These are phyloP conservation scores for Telopea speciosissima DNA, from an alignment of 177 flowering plant genomes.

Conservation along the genomic window DNA sequence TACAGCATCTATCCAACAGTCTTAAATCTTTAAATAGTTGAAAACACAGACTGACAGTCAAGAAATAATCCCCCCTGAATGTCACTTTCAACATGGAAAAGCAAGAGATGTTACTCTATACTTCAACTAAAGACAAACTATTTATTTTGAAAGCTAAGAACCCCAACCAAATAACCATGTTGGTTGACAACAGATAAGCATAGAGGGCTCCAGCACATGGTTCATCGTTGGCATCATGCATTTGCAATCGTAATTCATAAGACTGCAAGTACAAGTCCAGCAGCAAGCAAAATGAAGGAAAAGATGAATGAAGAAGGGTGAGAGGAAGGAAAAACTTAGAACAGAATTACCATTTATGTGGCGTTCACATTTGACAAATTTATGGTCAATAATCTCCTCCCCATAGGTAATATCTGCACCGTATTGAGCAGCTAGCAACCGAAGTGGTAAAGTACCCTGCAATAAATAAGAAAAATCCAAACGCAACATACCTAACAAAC, in stretches of 20 bases:
- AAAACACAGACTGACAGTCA: neutral
- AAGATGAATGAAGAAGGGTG: no score
- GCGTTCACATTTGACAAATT: slow-evolving; percentile 73
- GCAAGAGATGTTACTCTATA: neutral
- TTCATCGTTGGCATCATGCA: no score
- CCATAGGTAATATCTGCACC: slow-evolving; percentile 95
- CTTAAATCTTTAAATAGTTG: no score
- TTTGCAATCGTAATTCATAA: no score
- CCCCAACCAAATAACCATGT: neutral
- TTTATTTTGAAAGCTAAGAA: neutral
- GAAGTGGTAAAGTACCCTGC: slow-evolving; percentile 81
- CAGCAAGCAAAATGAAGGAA: no score
- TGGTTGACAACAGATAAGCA: neutral
- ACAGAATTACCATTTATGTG: slow-evolving; percentile 46
- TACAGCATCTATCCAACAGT: neutral
- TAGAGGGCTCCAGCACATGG: no score
- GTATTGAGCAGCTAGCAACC: slow-evolving; percentile 70
- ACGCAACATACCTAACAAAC: neutral
- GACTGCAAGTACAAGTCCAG: no score
- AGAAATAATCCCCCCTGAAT: neutral
- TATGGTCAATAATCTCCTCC: slow-evolving; percentile 95
- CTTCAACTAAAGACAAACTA: neutral
- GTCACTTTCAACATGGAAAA: neutral
- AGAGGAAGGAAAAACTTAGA: no score
- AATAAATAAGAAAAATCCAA: neutral